Evolutionary conservation across 1,284 basidiomycete species (phyloP), one percentile per base, ranked within the genome.

Genomic region (Cryptococcus neoformans): DNA sequence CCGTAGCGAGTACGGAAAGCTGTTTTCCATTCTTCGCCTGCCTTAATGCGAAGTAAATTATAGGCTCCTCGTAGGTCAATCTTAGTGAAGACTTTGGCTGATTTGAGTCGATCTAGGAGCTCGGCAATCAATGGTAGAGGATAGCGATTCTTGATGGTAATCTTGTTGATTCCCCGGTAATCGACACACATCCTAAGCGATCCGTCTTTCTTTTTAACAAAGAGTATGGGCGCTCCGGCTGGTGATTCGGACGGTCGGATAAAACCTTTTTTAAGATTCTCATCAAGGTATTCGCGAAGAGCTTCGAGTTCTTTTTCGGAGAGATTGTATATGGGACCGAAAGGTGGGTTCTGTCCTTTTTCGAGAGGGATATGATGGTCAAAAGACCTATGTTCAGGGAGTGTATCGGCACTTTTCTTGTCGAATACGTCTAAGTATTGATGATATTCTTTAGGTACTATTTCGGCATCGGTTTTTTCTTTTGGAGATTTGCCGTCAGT

Each of bases 1-100:
- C 81, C 79, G 28, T 66, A 62, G 6, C 73, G 66, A 52, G 16
- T 62, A 11, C 39, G 17, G 4, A 50, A 42, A 16, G 45, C 46
- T 8, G 35, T 78, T 51, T 77, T 80, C 70, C 68, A 71, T 45
- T 73, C 67, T 45, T 74, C 62, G 0, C 72, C 66, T 40, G 21
- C 37, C 2, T 41, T 54, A 2, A 78, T 64, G 0, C 68, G 55
- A 0, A 78, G 17, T 0, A 68, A 67, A 56, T 76, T 64, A 52
- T 73, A 76, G 1, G 66, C 72, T 0, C 37, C 52, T 1, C 64
- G 55, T 0, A 75, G 62, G 55, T 76, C 74, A 0, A 78, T 53
- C 42, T 70, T 75, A 17, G 64, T 69, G 56, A 70, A 76, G n/a
- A 62, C 47, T 10, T 55, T 64, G 1, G 66, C 66, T 0, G 37